phyloP scores from a whole-genome alignment of 2,329 filamentous ascomycete species.

The Hypoxylon sp. region DNA sequence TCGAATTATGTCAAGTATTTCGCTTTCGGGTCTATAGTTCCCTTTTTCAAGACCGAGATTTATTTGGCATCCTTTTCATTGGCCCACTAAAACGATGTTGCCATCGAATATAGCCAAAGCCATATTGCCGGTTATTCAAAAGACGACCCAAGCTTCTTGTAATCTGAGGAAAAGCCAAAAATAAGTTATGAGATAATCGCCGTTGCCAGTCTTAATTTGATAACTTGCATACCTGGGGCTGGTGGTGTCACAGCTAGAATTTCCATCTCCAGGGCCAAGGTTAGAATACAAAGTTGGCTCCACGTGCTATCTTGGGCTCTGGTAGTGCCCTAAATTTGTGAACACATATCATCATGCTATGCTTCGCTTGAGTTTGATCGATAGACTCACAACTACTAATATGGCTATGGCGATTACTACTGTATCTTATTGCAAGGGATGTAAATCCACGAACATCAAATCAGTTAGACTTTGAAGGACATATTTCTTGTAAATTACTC shows the following conservation, averaged over 20 bases:
- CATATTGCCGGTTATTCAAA: conserved; percentile 22
- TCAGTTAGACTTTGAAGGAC: neutral
- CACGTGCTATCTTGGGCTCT: neutral
- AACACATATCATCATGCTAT: neutral
- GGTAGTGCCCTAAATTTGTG: neutral
- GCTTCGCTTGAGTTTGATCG: neutral
- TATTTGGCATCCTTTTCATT: neutral
- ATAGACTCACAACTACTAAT: neutral
- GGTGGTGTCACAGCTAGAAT: neutral
- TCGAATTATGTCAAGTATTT: neutral
- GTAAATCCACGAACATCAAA: neutral
- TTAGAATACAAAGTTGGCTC: neutral
- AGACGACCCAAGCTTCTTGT: conserved; percentile 17
- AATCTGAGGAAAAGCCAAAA: conserved; percentile 4
- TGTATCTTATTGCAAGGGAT: neutral
- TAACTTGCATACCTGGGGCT: neutral
- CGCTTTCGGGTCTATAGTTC: conserved; percentile 6
- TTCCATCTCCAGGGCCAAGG: neutral
- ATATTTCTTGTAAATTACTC: neutral
- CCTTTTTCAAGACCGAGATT: conserved; percentile 13
- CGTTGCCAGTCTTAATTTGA: neutral
- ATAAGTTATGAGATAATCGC: neutral
- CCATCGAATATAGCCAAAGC: conserved; percentile 21
- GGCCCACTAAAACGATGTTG: neutral
- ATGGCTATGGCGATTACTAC: neutral